phyloP scores from a whole-genome alignment of 2,329 filamentous ascomycete genomes.

The Aspergillus chevalieri region DNA sequence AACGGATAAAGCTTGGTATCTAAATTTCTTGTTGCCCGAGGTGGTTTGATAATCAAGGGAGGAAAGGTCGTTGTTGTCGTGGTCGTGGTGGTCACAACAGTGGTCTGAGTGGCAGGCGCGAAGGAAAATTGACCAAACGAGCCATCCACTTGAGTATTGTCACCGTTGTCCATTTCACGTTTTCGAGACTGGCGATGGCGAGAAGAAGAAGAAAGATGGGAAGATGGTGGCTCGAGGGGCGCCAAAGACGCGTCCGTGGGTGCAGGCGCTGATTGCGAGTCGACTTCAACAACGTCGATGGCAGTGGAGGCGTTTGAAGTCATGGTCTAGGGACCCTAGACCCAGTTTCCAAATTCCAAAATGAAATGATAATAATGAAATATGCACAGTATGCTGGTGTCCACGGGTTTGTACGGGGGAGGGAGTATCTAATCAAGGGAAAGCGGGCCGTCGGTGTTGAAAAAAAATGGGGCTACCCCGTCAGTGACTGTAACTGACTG shows the following conservation, averaged over 20 bases:
- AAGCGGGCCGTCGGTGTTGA: conserved; percentile 5
- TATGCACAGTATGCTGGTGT: conserved; percentile 5
- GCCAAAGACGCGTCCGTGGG: conserved; percentile 13
- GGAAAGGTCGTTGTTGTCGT: conserved; percentile 78
- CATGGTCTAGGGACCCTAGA: conserved; percentile 8
- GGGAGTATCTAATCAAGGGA: conserved; percentile 5
- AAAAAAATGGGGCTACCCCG: conserved; percentile 13
- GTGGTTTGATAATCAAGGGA: conserved; percentile 71
- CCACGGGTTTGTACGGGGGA: conserved; percentile 7
- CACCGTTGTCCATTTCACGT: conserved; percentile 24
- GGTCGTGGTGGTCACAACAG: conserved; percentile 79
- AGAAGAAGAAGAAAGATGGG: conserved; percentile 11
- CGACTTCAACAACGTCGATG: conserved; percentile 5
- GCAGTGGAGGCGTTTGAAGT: conserved; percentile 9
- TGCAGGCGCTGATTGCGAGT: conserved; percentile 4
- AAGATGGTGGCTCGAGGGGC: conserved; percentile 3
- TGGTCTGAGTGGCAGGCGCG: conserved; percentile 58
- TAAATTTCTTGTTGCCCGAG: conserved; percentile 63
- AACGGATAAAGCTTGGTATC: conserved; percentile 89
- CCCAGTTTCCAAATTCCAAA: background rate
- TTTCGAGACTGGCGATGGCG: conserved; percentile 7
- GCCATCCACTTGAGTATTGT: conserved; percentile 16
- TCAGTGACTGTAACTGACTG: conserved; percentile 17
- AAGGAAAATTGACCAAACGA: conserved; percentile 57
- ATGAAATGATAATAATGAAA: background rate